These are phyloP conservation scores for Choiromyces venosus DNA, from an alignment of 495 filamentous ascomycete species.

Conservation along the genomic window DNA sequence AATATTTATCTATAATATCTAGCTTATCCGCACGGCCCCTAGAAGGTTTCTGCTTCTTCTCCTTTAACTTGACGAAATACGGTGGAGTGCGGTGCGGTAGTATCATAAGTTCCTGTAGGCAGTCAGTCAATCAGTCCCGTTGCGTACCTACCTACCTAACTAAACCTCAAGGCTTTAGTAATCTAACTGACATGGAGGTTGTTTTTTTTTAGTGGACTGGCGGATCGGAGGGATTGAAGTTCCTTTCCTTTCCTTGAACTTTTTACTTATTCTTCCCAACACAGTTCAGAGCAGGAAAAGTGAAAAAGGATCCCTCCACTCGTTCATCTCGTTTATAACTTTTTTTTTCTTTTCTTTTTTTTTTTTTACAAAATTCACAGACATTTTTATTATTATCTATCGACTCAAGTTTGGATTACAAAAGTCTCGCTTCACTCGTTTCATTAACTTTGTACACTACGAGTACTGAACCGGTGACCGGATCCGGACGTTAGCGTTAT, in stretches of 20 bases:
- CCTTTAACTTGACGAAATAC: not conserved
- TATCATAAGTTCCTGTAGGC: too few relatives aligned
- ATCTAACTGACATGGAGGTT: not conserved
- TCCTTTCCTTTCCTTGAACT: not conserved
- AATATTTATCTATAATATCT: not conserved
- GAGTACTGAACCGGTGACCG: not conserved
- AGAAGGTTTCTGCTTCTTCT: not conserved
- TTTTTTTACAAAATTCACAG: not conserved
- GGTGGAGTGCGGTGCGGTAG: not conserved
- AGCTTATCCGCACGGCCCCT: not conserved
- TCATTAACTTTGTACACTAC: not conserved
- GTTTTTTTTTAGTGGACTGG: not conserved
- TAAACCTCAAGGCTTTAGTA: not conserved
- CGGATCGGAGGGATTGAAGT: not conserved
- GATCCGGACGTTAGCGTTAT: not conserved
- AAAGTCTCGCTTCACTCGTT: not conserved
- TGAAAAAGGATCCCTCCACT: not conserved
- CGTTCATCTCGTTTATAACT: not conserved
- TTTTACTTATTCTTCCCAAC: not conserved
- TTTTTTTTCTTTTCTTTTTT: not conserved
- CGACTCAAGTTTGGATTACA: not conserved
- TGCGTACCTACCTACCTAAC: too few relatives aligned
- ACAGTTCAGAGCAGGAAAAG: not conserved
- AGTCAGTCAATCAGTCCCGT: not conserved
- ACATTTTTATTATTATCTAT: too few relatives aligned